Conservation (phyloP, 441 rosid genomes). For the Euphorbia corollata region DNA sequence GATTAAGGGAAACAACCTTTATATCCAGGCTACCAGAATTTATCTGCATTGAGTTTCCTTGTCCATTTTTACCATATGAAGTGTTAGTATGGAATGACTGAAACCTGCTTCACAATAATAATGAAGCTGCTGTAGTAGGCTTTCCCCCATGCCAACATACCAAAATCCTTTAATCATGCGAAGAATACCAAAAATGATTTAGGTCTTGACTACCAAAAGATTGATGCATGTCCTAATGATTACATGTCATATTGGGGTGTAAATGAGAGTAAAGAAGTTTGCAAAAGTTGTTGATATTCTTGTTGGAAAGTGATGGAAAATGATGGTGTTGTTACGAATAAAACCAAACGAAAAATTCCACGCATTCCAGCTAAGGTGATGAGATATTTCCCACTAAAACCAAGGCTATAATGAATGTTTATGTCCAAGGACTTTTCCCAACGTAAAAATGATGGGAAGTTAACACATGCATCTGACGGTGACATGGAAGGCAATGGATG, state of each 20-base stretch:
- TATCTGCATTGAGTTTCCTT: neutral
- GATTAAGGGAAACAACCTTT: neutral
- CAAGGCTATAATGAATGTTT: neutral
- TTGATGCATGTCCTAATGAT: neutral
- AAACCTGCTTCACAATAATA: too few species aligned
- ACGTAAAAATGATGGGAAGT: neutral
- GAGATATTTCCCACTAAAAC: neutral
- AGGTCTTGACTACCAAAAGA: neutral
- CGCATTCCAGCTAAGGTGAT: neutral
- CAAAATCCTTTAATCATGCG: neutral
- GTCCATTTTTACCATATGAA: too few species aligned
- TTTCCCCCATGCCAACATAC: neutral
- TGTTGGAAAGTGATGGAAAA: too few species aligned
- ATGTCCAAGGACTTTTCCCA: neutral
- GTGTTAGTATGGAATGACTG: too few species aligned
- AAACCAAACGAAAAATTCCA: too few species aligned
- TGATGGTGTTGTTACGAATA: too few species aligned
- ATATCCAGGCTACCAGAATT: neutral
- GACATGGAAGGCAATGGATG: neutral
- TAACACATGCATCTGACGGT: neutral
- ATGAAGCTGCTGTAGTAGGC: too few species aligned
- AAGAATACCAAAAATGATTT: neutral
- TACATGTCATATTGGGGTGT: neutral
- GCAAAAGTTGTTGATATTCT: neutral
- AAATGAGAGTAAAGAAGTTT: neutral